Conservation (phyloP, 148 eudicot species). For the Vaccinium myrtillus region DNA sequence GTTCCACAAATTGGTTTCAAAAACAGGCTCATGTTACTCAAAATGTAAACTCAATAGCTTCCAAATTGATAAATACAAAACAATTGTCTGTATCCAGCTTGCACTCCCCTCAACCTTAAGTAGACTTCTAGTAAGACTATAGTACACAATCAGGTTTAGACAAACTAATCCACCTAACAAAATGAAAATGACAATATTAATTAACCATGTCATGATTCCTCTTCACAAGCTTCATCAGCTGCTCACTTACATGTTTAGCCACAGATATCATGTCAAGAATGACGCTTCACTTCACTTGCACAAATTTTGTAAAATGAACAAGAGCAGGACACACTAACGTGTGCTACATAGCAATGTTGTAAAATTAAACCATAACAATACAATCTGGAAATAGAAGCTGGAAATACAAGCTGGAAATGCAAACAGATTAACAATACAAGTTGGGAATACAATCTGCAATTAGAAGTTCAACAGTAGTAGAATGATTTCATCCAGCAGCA, state of each 20-base stretch:
- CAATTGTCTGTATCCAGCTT: not conserved
- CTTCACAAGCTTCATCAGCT: constrained; percentile 52
- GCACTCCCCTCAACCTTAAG: not conserved
- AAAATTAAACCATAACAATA: no score
- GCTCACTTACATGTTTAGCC: constrained; percentile 74
- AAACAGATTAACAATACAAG: no score
- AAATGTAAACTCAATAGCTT: not conserved
- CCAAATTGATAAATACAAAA: not conserved
- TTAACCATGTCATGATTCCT: constrained; percentile 25
- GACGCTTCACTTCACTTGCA: no score
- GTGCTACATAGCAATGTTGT: no score
- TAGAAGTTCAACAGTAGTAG: no score
- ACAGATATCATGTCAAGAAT: constrained; percentile 94
- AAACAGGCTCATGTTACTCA: not conserved
- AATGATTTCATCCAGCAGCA: no score
- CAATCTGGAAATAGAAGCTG: no score
- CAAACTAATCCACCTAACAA: not conserved
- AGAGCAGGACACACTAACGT: no score
- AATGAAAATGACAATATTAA: not conserved
- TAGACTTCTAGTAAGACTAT: not conserved
- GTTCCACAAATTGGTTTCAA: not conserved
- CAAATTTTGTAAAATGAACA: no score
- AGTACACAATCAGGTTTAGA: not conserved
- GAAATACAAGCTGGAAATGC: no score
- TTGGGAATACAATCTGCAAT: no score